phyloP scores from a whole-genome alignment of 257 asterid genomes.

The Euphrasia confusa region DNA sequence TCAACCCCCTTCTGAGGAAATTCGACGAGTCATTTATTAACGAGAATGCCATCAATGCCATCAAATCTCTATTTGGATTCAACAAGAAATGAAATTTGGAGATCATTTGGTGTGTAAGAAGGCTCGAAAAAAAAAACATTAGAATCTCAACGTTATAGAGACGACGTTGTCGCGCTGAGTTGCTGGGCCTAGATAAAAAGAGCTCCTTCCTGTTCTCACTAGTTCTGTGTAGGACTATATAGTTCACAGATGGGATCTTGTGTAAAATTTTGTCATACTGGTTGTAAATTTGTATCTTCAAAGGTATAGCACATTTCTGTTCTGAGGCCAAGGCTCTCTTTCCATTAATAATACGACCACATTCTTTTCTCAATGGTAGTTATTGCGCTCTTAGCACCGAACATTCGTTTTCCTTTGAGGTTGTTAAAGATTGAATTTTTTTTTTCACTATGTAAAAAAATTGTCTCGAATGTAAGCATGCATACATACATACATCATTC shows the following conservation, averaged over 20 bases:
- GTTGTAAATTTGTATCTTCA: slow-evolving; percentile 16
- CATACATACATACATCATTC: too few relatives aligned
- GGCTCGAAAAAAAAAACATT: neutral
- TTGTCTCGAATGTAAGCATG: too few relatives aligned
- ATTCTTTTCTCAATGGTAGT: neutral
- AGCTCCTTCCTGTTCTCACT: neutral
- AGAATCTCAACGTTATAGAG: neutral
- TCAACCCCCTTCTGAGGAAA: slow-evolving; percentile 64
- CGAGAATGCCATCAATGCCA: slow-evolving; percentile 83
- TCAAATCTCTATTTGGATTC: slow-evolving; percentile 85
- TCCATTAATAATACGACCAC: neutral
- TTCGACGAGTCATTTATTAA: slow-evolving; percentile 89
- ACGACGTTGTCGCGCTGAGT: neutral
- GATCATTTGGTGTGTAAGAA: neutral
- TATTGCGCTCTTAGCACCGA: neutral
- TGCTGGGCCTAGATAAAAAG: neutral
- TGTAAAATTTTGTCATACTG: neutral
- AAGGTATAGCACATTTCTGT: slow-evolving; percentile 11
- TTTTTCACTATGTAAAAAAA: too few relatives aligned
- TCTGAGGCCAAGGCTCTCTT: neutral
- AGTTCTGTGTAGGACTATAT: slow-evolving; percentile 20
- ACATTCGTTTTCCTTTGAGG: too few relatives aligned
- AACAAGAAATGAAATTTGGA: slow-evolving; percentile 44
- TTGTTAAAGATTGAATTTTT: too few relatives aligned
- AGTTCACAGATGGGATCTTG: slow-evolving; percentile 14